Base-by-base conservation (phyloP, 2,329 filamentous ascomycete genomes). In the Cercospora janseana region DNA sequence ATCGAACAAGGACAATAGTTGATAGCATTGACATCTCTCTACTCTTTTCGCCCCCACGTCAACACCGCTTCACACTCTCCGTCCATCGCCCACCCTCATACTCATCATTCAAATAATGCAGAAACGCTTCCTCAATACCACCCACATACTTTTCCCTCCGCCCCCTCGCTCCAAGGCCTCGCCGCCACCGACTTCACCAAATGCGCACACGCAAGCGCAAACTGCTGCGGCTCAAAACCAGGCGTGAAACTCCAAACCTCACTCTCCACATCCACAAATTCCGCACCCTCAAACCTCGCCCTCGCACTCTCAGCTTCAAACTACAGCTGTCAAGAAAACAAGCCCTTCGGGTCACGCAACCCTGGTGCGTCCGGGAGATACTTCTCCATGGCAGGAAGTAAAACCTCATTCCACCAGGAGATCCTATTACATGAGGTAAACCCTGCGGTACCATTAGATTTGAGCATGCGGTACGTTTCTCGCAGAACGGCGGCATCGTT, bases 401-500 rank as follows among this genome's bases (percentile, higher is more conserved):
- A 13, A 9, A 40, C 16, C 35, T 45, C 26, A 4, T 45, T 15
- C 42, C 42, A 45, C 42, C 42, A 45, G 12, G 42, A 40, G 20
- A 40, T 40, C 4, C 26, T 15, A 16, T 40, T 10, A 20, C 35
- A 40, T 10, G 35, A 40, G 12, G n/a, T 40, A n/a, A 40, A 16
- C 1, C 35, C 35, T 1, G 35, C 35, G n/a, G 7, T 2, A 3
- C 21, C 35, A 13, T n/a, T 8, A 10, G 42, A 21, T 24, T 46
- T 46, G 13, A 46, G 23, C 31, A 46, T 46, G 31, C 43, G 43
- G 15, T 26, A 26, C 10, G 31, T 46, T 10, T 37, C 15, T 6
- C 23, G 1, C 43, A 46, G 4, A 3, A 46, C 29, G 3, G 29
- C 21, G 4, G 26, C 31, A 9, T 46, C 31, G 6, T 37, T 13